Evolutionary conservation across 371 early-diverging fungal species (phyloP).

Genomic region (Circinella minor): DNA sequence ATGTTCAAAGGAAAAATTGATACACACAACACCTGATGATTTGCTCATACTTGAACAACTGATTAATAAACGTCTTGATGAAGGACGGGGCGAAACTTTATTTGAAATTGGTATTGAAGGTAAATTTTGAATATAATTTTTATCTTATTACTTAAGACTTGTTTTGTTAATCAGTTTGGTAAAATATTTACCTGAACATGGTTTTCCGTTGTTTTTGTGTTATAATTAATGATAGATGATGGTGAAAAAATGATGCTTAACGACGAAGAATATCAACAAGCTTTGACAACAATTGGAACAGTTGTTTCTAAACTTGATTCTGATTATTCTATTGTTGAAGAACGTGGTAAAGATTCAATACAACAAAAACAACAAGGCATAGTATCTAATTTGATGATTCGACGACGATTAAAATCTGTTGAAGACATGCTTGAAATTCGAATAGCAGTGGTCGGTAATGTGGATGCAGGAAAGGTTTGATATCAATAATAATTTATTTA

Average conservation of each 20-base stretch:
- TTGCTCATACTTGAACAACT: constrained; percentile 42
- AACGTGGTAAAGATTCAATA: constrained; percentile 5
- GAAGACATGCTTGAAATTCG: constrained; percentile 86
- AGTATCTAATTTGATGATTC: constrained; percentile 67
- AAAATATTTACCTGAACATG: too few relatives aligned
- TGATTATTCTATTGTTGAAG: constrained; percentile 69
- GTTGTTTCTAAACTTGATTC: constrained; percentile 59
- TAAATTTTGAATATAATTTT: constrained; percentile 34
- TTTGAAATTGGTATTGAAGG: constrained; percentile 83
- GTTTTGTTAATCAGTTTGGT: too few relatives aligned
- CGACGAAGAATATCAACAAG: constrained; percentile 58
- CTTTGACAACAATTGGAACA: constrained; percentile 48
- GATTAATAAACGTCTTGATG: constrained; percentile 57
- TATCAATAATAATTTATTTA: too few relatives aligned
- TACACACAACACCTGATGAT: constrained; percentile 50
- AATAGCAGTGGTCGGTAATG: constrained; percentile 92
- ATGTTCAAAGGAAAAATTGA: constrained; percentile 32
- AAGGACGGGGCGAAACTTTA: constrained; percentile 77
- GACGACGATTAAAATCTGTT: constrained; percentile 69
- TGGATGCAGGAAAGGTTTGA: constrained; percentile 70
- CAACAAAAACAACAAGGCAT: constrained; percentile 25
- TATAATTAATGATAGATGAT: constrained; percentile 56
- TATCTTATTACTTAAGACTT: too few relatives aligned
- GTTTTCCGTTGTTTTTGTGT: too few relatives aligned
- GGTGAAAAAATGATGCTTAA: constrained; percentile 72